Conservation (phyloP, 208 protist species). For the Leishmania lainsoni region DNA sequence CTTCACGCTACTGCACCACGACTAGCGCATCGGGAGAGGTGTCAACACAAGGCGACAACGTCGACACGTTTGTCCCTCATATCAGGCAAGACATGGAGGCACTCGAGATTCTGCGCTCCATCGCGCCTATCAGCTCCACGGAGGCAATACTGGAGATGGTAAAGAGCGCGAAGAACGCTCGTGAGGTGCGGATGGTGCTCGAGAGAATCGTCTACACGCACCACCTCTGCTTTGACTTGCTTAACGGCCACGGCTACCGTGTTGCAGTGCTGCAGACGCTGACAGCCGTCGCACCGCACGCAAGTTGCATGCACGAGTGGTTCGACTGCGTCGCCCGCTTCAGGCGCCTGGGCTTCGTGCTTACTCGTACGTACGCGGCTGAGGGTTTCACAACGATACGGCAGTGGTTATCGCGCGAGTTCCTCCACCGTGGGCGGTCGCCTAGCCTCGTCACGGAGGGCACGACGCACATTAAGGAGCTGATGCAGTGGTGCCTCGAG, state of each 20-base stretch:
- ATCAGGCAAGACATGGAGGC: slow-evolving; percentile 36
- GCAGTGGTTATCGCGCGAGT: slow-evolving; percentile 66
- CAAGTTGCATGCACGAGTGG: slow-evolving; percentile 69
- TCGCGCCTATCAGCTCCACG: slow-evolving; percentile 44
- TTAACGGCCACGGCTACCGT: slow-evolving; percentile 88
- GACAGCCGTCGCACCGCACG: slow-evolving; percentile 57
- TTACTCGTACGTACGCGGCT: slow-evolving; percentile 84
- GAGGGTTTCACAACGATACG: slow-evolving; percentile 80
- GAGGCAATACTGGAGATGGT: slow-evolving; percentile 69
- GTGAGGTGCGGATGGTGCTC: slow-evolving; percentile 76
- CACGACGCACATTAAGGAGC: slow-evolving; percentile 62
- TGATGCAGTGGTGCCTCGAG: slow-evolving; percentile 80
- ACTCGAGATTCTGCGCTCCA: slow-evolving; percentile 45
- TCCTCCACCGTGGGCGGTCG: slow-evolving; percentile 62
- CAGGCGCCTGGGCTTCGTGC: slow-evolving; percentile 71
- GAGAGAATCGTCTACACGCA: slow-evolving; percentile 75
- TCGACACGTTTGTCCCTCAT: slow-evolving; percentile 6
- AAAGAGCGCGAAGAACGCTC: slow-evolving; percentile 63
- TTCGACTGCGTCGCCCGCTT: slow-evolving; percentile 77
- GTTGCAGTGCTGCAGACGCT: slow-evolving; percentile 75
- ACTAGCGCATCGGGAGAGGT: slow-evolving; percentile 1
- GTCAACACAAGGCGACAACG: background rate
- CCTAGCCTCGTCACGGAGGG: slow-evolving; percentile 75
- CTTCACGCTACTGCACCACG: slow-evolving; percentile 8
- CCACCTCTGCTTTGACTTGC: slow-evolving; percentile 70